phyloP scores from a whole-genome alignment of 2,329 filamentous ascomycete species.

The Oidium heveae region DNA sequence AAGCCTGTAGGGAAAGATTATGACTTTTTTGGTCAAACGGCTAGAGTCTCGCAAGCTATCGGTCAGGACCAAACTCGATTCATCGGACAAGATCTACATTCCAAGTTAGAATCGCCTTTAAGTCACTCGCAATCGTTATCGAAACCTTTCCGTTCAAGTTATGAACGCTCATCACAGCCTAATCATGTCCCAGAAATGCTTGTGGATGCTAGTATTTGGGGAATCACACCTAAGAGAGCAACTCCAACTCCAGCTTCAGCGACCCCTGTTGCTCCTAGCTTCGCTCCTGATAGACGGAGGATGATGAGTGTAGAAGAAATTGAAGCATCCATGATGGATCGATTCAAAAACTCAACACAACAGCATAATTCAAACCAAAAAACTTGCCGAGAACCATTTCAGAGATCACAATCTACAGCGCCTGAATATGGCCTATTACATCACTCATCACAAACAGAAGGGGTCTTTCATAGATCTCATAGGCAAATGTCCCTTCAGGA shows the following conservation, averaged over 20 bases:
- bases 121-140: conserved; percentile 17
- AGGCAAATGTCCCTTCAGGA: conserved; percentile 4
- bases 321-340: conserved; percentile 68
- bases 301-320: conserved; percentile 95
- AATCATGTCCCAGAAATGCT: conserved; percentile 74
- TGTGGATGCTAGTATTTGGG: conserved; percentile 85
- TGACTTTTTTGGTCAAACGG: conserved; percentile 87
- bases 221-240: conserved; percentile 39
- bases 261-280: conserved; percentile 10
- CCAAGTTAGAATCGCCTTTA: conserved; percentile 20
- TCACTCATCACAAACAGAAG: not conserved
- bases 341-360: conserved; percentile 27
- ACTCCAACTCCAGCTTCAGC: conserved; percentile 11
- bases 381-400: conserved; percentile 6
- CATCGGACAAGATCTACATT: conserved; percentile 41
- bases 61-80: conserved; percentile 79
- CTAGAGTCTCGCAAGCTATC: conserved; percentile 61
- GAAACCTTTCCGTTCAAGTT: conserved; percentile 52
- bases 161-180: conserved; percentile 71
- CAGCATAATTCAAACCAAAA: conserved; percentile 11
- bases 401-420: conserved; percentile 3
- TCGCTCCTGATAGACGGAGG: conserved; percentile 29
- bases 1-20: conserved; percentile 65
- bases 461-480: not conserved
- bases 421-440: conserved; percentile 7